Evolutionary conservation across 805 yeast species (phyloP).

Genomic region (Ogataea nitratoaversa): DNA sequence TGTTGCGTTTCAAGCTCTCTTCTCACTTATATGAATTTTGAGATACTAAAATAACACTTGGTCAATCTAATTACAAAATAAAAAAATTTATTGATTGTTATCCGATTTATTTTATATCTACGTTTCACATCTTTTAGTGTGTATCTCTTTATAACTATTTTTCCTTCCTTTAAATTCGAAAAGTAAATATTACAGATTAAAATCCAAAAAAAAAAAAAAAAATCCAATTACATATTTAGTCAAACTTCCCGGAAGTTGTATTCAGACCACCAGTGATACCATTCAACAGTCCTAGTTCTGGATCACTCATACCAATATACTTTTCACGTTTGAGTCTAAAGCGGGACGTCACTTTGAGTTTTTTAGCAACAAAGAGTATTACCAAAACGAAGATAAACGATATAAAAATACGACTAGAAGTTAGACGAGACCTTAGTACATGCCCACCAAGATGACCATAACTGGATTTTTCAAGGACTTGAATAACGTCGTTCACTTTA

Average conservation of each 20-base stretch:
- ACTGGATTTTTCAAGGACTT: slow-evolving; percentile 11
- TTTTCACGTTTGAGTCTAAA: neutral
- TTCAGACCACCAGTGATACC: neutral
- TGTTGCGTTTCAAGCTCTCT: no score
- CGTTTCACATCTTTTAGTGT: no score
- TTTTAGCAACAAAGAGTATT: neutral
- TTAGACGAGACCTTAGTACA: slow-evolving; percentile 7
- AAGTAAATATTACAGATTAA: neutral
- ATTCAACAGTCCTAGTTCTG: slow-evolving; percentile 1
- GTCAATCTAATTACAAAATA: no score
- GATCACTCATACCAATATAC: neutral
- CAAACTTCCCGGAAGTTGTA: slow-evolving; percentile 1
- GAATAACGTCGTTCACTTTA: slow-evolving; percentile 5
- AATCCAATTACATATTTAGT: neutral
- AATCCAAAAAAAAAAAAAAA: neutral
- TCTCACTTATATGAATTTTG: no score
- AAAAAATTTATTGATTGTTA: no score
- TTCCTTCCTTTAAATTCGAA: no score
- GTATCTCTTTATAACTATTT: no score
- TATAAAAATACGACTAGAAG: slow-evolving; percentile 1
- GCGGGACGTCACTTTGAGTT: neutral
- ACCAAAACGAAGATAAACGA: neutral
- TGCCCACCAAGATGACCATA: slow-evolving; percentile 5
- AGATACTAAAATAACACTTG: no score
- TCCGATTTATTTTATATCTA: no score